Evolutionary conservation across 1,284 basidiomycete genomes (phyloP).

Genomic region (Heterobasidion annosum): DNA sequence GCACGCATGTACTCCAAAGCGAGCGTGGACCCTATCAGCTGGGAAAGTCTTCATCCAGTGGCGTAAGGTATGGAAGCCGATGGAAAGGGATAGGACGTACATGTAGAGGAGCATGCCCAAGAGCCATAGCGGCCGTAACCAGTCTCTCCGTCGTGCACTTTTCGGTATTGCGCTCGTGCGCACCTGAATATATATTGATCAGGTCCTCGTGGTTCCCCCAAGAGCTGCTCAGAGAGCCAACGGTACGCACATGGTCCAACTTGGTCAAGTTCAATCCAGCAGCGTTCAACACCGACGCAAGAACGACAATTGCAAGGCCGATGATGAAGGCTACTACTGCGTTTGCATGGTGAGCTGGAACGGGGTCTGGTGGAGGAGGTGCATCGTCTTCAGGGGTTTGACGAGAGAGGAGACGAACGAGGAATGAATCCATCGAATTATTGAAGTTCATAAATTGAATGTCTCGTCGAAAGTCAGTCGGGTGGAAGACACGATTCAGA

Average conservation of each 20-base stretch:
- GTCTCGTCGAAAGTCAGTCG: too few species aligned
- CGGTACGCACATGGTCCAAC: slow-evolving; percentile 63
- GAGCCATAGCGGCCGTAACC: slow-evolving; percentile 74
- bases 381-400: background rate
- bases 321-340: slow-evolving; percentile 73
- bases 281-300: slow-evolving; percentile 77
- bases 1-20: slow-evolving; percentile 84
- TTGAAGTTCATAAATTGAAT: too few species aligned
- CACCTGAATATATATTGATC: slow-evolving; percentile 30
- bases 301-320: slow-evolving; percentile 68
- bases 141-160: slow-evolving; percentile 56
- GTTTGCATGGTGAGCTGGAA: slow-evolving; percentile 34
- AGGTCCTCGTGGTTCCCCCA: background rate
- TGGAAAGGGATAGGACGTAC: slow-evolving; percentile 25
- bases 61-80: background rate
- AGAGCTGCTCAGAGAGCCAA: background rate
- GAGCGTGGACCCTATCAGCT: slow-evolving; percentile 79
- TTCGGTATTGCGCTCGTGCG: slow-evolving; percentile 67
- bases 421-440: background rate
- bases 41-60: slow-evolving; percentile 49
- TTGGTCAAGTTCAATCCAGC: slow-evolving; percentile 81
- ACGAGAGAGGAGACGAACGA: background rate
- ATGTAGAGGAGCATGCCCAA: slow-evolving; percentile 79
- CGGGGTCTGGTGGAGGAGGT: slow-evolving; percentile 13
- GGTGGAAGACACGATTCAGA: too few species aligned